Base-by-base conservation (phyloP, 2,329 filamentous ascomycete species). In the Paecilomyces niveus region DNA sequence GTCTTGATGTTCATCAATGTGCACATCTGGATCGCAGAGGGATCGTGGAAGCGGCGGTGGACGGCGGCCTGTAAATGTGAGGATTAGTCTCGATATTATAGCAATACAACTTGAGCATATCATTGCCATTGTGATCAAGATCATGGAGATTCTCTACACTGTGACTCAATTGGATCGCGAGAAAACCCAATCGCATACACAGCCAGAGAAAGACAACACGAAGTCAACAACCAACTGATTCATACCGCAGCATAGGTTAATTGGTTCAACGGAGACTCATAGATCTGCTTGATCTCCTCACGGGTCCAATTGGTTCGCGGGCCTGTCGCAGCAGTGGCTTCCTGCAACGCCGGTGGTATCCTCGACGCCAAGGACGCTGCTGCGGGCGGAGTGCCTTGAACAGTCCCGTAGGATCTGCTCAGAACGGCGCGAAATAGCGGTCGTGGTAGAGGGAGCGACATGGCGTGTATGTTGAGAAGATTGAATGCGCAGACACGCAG, bases 1-100 rank as follows among this genome's bases (percentile, higher is more conserved):
- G 90, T 95, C 73, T 96, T 96, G 80, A 96, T 96, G 80, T 95
- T 96, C 89, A 96, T 95, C 59, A 96, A 81, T 0, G 92, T 96
- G 79, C 92, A 96, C 76, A 96, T 88, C 75, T 96, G 92, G 62
- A 96, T 90, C 29, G 90, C 87, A 53, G 86, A 81, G 6, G 92
- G 89, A 69, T 89, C 84, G 76, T 96, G 92, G 79, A 95, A 95
- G 66, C 88, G 87, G 53, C 90, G 87, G 75, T 96, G 92, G 58
- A 96, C 78, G 35, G 82, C 83, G 64, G 85, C 86, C 90, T 94
- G 64, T n/a, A 13, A 52, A 18, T 3, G 10, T 51, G 53, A 50
- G 58, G 62, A 49, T 59, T 63, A 53, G 60, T 63, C 57, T 39
- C 35, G 39, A n/a, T 22, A 10, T 13, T 15, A 31, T 2, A 50